phyloP scores from a whole-genome alignment of 1,284 basidiomycete genomes.

The Cystobasidium slooffiae region DNA sequence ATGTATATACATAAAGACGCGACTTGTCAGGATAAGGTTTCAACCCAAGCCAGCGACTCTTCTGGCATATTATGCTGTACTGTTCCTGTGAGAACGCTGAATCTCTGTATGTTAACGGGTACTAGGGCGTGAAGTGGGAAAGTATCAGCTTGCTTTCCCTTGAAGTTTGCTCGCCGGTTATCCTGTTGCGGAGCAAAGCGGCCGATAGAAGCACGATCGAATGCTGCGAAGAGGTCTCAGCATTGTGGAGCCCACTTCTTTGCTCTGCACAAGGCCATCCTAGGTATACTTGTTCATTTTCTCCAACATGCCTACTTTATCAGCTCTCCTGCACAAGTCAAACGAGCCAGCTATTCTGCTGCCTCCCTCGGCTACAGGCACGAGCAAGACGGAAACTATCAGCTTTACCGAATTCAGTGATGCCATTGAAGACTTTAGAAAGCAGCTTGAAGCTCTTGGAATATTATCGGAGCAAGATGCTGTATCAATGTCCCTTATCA shows the following conservation, averaged over 20 bases:
- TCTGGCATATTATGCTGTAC: too few species aligned
- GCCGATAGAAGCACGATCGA: too few species aligned
- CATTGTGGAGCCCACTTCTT: background rate
- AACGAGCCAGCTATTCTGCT: slow-evolving; percentile 39
- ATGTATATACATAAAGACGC: too few species aligned
- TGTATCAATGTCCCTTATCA: slow-evolving; percentile 56
- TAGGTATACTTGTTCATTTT: background rate
- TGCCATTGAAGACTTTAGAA: slow-evolving; percentile 64
- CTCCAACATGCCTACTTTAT: slow-evolving; percentile 34
- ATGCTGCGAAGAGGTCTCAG: too few species aligned
- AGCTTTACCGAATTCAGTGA: slow-evolving; percentile 44
- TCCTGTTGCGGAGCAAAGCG: too few species aligned
- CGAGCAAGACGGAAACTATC: slow-evolving; percentile 33
- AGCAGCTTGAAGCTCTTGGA: slow-evolving; percentile 41
- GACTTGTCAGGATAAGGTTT: too few species aligned
- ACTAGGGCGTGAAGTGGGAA: too few species aligned
- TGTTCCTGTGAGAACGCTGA: too few species aligned
- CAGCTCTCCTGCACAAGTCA: slow-evolving; percentile 30
- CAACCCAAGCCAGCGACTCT: too few species aligned
- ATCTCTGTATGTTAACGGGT: too few species aligned
- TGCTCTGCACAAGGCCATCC: background rate
- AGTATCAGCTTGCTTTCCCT: too few species aligned
- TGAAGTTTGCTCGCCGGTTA: too few species aligned
- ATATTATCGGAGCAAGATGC: slow-evolving; percentile 49
- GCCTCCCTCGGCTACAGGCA: slow-evolving; percentile 34